phyloP scores from a whole-genome alignment of 23 red algal genomes.

The Chondrus crispus region DNA sequence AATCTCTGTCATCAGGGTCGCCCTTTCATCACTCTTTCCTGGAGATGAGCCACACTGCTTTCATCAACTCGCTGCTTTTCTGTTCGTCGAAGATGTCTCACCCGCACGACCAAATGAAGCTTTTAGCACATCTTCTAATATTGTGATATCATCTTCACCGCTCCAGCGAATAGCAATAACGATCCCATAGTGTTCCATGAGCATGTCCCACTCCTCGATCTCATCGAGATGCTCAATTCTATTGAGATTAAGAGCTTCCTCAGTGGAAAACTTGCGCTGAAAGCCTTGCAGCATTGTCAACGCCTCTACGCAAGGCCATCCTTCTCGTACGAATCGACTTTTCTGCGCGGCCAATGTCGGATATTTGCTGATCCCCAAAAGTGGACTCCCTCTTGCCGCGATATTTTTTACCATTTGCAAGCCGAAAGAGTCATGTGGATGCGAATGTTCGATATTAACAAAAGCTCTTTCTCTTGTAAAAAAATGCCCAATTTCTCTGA shows the following conservation, averaged over 20 bases:
- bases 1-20: no score
- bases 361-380: conserved; percentile 33
- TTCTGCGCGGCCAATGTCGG: conserved; percentile 32
- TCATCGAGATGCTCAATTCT: conserved; percentile 66
- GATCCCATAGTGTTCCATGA: conserved; percentile 70
- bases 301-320: conserved; percentile 27
- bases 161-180: background rate
- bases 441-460: conserved; percentile 27
- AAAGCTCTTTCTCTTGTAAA: conserved; percentile 32
- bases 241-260: conserved; percentile 41
- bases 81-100: no score
- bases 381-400: conserved; percentile 52
- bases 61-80: no score
- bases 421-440: conserved; percentile 55
- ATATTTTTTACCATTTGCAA: conserved; percentile 69
- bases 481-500: background rate
- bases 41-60: no score
- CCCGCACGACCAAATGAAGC: no score
- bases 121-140: no score
- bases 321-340: conserved; percentile 33
- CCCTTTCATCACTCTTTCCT: no score
- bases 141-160: no score
- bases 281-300: conserved; percentile 38
- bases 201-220: conserved; percentile 63
- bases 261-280: background rate